These are phyloP conservation scores for Heritiera littoralis DNA, from an alignment of 345 rosid species.

Conservation along the genomic window DNA sequence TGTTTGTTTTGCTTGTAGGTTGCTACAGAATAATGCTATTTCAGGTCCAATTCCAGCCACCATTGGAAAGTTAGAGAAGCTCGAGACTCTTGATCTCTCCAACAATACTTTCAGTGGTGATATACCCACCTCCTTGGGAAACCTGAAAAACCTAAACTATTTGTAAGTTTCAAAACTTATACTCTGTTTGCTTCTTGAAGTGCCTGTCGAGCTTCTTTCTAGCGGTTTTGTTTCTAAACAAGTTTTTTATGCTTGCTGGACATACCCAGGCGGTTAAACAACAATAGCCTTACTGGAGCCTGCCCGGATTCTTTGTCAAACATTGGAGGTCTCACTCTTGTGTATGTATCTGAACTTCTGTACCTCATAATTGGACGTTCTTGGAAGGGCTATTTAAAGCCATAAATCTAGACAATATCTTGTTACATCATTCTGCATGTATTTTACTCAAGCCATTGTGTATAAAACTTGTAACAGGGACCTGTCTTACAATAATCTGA, in stretches of 20 bases:
- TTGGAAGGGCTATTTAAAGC: neutral
- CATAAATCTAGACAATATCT: neutral
- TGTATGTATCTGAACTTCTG: conserved; percentile 53
- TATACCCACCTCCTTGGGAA: conserved; percentile 78
- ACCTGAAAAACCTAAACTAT: conserved; percentile 76
- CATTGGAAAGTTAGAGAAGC: conserved; percentile 85
- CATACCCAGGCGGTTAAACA: conserved; percentile 81
- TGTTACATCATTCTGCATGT: neutral
- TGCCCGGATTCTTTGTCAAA: conserved; percentile 82
- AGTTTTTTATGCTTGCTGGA: conserved; percentile 24
- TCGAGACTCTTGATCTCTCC: conserved; percentile 91
- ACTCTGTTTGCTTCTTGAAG: neutral
- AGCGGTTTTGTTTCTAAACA: conserved; percentile 12
- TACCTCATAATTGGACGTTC: neutral
- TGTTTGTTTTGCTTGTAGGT: conserved; percentile 45
- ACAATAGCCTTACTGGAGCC: conserved; percentile 84
- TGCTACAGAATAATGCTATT: conserved; percentile 94
- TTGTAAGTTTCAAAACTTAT: conserved; percentile 50
- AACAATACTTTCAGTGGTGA: conserved; percentile 74
- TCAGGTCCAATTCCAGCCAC: conserved; percentile 76
- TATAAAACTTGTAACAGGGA: conserved; percentile 54
- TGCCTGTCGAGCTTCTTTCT: neutral
- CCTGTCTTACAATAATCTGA: conserved; percentile 88
- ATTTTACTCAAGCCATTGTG: conserved; percentile 6
- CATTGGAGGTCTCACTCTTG: conserved; percentile 80